Evolutionary conservation across 2,329 filamentous ascomycete species (phyloP), one percentile per base, ranked within the genome.

Genomic region (Polytolypa hystricis): DNA sequence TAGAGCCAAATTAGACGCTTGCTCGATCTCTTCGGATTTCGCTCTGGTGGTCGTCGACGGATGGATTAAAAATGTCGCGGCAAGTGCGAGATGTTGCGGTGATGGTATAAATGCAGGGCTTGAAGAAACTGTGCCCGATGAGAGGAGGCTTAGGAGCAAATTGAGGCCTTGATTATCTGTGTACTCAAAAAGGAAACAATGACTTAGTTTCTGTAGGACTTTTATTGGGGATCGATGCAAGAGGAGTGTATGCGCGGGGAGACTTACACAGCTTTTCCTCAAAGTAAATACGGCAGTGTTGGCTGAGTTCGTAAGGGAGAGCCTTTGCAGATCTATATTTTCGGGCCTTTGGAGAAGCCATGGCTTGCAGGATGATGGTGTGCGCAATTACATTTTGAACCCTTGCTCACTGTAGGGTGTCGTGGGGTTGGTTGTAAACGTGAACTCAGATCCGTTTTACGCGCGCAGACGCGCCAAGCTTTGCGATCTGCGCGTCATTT

Each of bases 61-160:
- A 51, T 94, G 85, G 10, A 91, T 73, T n/a, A 79, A 60, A n/a
- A 95, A 66, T 2, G 84, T 91, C 29, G 71, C 76, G n/a, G 86
- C 71, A 6, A 95, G 66, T 5, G 83, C 79, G 16, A 96, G 66
- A 45, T 89, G 79, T 39, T 75, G 73, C 0, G 81, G 70, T 2
- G 81, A 74, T 1, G 89, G 83, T 12, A 85, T 61, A 40, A 72
- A 73, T 8, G 73, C 72, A 1, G 74, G 65, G 20, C 60, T 61
- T 8, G 52, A 51, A 57, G 50, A 54, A 51, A 51, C 42, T 25
- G 50, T 55, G 2, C 53, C 53, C 5, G 49, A 54, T 23, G 50
- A 48, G 10, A 61, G 41, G 23, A 57, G 53, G 40, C 59, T 57
- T 18, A 71, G 69, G 25, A 89, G 66, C 2, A 89, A 70, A 30